These are phyloP conservation scores for Tetrahymena thermophila DNA, from an alignment of 73 alveolate genomes.

Conservation along the genomic window DNA sequence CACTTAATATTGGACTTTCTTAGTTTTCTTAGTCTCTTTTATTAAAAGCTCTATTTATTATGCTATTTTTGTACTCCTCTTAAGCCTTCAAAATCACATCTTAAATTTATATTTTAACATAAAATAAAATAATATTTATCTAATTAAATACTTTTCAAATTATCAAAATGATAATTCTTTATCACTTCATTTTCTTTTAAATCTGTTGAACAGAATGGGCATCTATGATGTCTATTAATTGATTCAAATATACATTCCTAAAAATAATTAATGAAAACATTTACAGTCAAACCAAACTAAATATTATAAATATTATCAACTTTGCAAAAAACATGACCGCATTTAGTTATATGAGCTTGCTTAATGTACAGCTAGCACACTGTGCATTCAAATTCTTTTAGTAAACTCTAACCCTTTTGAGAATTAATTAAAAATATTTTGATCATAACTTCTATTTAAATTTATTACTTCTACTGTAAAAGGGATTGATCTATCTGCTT, in stretches of 20 bases:
- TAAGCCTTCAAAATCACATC: background rate
- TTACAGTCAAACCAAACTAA: background rate
- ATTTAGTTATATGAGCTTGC: background rate
- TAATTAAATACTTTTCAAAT: background rate
- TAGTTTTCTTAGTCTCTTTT: background rate
- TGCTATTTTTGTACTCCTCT: background rate
- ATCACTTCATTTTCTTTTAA: background rate
- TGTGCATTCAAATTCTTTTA: background rate
- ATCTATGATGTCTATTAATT: background rate
- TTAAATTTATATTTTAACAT: background rate
- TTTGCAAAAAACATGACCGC: background rate
- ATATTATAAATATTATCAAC: background rate
- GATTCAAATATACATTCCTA: background rate
- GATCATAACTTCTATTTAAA: background rate
- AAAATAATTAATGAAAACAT: background rate
- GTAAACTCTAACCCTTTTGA: background rate
- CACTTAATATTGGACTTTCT: background rate
- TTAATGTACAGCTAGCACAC: background rate
- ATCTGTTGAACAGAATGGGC: background rate
- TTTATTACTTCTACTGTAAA: background rate
- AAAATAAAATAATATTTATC: background rate
- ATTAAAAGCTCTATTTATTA: background rate
- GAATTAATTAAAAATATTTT: background rate
- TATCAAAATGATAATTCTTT: background rate
- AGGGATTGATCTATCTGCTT: background rate